phyloP scores from a whole-genome alignment of 805 yeast genomes.

The Yamadazyma laniorum region DNA sequence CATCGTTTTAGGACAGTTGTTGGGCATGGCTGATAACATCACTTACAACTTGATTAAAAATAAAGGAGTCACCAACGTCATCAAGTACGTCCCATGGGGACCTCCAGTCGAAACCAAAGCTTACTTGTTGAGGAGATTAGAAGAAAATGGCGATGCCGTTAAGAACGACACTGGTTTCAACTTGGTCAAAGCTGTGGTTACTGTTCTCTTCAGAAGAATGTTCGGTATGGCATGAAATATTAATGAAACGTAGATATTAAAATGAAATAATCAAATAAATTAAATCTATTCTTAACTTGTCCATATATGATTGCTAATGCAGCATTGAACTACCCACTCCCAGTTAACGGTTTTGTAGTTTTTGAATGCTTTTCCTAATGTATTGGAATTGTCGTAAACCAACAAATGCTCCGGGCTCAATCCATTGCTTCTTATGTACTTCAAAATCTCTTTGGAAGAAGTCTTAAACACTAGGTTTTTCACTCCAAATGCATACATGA shows the following conservation, averaged over 20 bases:
- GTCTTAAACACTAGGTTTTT: constrained; percentile 15
- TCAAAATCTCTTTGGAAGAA: constrained; percentile 10
- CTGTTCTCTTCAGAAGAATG: constrained; percentile 24
- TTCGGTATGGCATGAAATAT: constrained; percentile 13
- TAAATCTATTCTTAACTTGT: too few relatives aligned
- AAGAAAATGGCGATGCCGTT: constrained; percentile 95
- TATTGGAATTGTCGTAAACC: constrained; percentile 26
- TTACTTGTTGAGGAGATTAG: constrained; percentile 81
- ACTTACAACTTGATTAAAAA: constrained; percentile 70
- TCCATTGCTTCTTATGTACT: neutral
- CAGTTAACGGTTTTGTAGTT: constrained; percentile 35
- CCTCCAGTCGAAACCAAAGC: constrained; percentile 93
- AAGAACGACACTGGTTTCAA: constrained; percentile 81
- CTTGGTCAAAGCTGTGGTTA: constrained; percentile 53
- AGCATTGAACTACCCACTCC: constrained; percentile 70
- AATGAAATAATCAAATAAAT: too few relatives aligned
- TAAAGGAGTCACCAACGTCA: constrained; percentile 67
- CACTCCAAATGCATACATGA: constrained; percentile 49
- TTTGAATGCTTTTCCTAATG: neutral
- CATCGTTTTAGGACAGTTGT: constrained; percentile 82
- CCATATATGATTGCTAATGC: constrained; percentile 43
- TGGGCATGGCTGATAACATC: constrained; percentile 94
- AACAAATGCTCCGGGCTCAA: constrained; percentile 7
- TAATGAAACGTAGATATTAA: constrained; percentile 6
- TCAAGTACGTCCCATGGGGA: constrained; percentile 98